A percentile compares a stretch with the other conserved stretches of the same genome.
Conservation (phyloP, 768 basidiomycete species). For the Lentinula sp. region DNA sequence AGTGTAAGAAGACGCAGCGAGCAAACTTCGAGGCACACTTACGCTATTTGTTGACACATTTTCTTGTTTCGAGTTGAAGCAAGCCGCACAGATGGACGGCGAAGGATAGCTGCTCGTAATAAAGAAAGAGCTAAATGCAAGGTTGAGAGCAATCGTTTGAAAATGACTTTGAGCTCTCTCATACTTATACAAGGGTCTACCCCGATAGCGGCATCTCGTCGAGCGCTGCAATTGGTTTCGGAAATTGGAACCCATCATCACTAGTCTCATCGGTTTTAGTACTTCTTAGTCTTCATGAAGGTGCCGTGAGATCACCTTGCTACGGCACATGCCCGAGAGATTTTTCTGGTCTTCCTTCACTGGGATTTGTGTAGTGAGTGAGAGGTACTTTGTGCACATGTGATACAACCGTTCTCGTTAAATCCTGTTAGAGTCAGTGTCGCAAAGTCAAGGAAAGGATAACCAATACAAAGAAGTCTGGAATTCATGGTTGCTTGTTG, state of each 20-base stretch:
- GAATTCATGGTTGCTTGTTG: no score
- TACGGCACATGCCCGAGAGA: not conserved
- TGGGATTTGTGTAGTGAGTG: not conserved
- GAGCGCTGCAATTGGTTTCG: not conserved
- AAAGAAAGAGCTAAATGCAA: not conserved
- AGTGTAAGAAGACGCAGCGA: conserved; percentile 7
- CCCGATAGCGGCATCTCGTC: not conserved
- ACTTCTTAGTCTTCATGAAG: not conserved
- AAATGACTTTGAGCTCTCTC: not conserved
- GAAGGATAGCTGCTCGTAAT: no score
- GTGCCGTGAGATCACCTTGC: not conserved
- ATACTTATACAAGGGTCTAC: not conserved
- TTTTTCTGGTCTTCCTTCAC: not conserved
- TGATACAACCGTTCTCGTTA: not conserved
- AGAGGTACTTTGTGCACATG: not conserved
- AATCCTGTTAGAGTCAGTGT: not conserved
- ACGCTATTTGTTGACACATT: conserved; percentile 80
- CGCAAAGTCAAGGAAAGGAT: no score
- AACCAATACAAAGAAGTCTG: not conserved
- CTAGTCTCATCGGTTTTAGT: not conserved
- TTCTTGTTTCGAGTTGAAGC: not conserved
- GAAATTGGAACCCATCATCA: not conserved
- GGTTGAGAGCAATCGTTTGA: not conserved
- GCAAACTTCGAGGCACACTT: conserved; percentile 18
- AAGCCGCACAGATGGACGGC: not conserved